Evolutionary conservation across 306 rosid genomes (phyloP), one percentile per base, ranked within the genome.

Genomic region (Cicer chorassanicum): DNA sequence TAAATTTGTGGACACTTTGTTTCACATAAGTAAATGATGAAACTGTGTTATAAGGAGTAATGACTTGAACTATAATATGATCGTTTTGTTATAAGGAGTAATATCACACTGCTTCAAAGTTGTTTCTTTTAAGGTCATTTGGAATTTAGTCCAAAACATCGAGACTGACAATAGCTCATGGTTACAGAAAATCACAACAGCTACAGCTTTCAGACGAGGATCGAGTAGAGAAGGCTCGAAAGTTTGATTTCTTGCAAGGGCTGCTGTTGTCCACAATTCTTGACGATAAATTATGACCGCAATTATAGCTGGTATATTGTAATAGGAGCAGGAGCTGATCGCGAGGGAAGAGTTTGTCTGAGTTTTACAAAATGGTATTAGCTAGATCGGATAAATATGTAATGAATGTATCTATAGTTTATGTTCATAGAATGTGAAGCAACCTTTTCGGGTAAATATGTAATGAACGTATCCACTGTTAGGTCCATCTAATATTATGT

Each of bases 191-290:
- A 53, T 55, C 76, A 12, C 75, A 74, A 56, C 86, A 79, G 70
- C n/a, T 73, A 43, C 76, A 56, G 62, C 45, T 86, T 16, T 91
- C 96, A 2, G 76, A 76, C 15, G 83, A 88, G 84, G 97, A 93
- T 57, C 83, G 81, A 61, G 80, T 78, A 83, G 96, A 93, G 89
- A 88, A 85, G 69, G 83, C 87, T 38, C 88, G 88, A 36, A 91
- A 86, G 84, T 86, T 86, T 48, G 89, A 91, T 75, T 93, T 93
- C 48, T 88, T 89, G 42, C 92, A 84, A 80, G 98, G 96, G 75
- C 81, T 93, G 69, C 68, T 93, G 78, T 53, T 91, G 84, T 91
- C 97, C 41, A 91, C 97, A 7, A 83, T 93, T 50, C 76, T 91
- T 51, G 89, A 88, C 65, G 93, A 87, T 53, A 40, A 70, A 57